Conservation (phyloP, 306 rosid species). For the Prunus fruticosa region DNA sequence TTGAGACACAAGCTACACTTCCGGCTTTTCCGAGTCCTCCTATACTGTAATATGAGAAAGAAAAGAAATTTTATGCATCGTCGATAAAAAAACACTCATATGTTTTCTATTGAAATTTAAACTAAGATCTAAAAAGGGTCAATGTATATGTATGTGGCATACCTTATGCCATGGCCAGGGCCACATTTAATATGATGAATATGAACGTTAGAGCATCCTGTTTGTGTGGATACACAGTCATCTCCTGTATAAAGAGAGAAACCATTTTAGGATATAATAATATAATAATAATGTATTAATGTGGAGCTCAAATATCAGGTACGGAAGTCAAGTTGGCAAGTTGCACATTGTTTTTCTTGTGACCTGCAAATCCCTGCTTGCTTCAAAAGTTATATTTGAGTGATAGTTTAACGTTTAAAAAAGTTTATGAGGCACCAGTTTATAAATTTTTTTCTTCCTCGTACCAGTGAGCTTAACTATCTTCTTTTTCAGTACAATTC, state of each 20-base stretch:
- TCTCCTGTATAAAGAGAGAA: conserved; percentile 53
- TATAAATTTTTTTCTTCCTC: conserved; percentile 11
- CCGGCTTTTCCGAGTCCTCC: conserved; percentile 84
- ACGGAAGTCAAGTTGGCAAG: conserved; percentile 19
- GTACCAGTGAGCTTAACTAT: neutral
- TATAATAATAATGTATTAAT: neutral
- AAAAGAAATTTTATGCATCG: neutral
- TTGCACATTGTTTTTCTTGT: conserved; percentile 8
- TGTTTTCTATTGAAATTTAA: neutral
- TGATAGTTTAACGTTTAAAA: conserved; percentile 48
- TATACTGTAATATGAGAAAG: conserved; percentile 38
- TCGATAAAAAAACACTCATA: neutral
- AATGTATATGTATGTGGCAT: neutral
- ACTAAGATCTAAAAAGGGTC: neutral
- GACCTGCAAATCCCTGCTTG: conserved; percentile 25
- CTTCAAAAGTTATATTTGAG: conserved; percentile 8
- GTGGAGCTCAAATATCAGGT: neutral
- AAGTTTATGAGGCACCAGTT: conserved; percentile 29
- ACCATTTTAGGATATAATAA: neutral
- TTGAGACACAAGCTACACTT: conserved; percentile 81
- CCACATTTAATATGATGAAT: conserved; percentile 86
- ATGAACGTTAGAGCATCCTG: conserved; percentile 87
- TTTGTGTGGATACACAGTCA: conserved; percentile 98
- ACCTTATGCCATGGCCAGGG: conserved; percentile 99
- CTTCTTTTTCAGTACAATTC: neutral